phyloP scores from a whole-genome alignment of 129 eudicot genomes.

The Silybum marianum region DNA sequence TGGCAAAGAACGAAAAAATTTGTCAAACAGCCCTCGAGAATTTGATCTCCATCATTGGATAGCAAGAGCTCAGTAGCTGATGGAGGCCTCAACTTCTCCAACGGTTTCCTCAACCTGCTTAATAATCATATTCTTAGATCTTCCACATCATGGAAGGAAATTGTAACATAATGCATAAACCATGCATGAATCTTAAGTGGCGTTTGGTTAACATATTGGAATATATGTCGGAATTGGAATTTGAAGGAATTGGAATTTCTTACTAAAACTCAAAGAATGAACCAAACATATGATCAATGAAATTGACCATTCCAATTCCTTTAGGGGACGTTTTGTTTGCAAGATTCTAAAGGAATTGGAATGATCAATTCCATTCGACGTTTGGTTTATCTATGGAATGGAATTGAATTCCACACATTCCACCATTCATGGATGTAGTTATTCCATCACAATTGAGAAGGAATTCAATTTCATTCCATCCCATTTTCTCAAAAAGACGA shows the following conservation, averaged over 20 bases:
- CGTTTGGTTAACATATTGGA: not conserved
- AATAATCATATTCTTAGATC: constrained; percentile 27
- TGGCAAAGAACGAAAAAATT: constrained; percentile 73
- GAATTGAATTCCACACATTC: too few species aligned
- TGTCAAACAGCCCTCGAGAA: constrained; percentile 85
- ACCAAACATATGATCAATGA: too few species aligned
- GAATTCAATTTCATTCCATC: too few species aligned
- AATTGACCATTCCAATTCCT: too few species aligned
- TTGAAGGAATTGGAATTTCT: not conserved
- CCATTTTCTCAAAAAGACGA: too few species aligned
- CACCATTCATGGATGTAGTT: too few species aligned
- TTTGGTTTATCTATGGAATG: too few species aligned
- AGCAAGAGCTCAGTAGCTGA: constrained; percentile 73
- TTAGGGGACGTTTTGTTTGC: too few species aligned
- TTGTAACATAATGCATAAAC: not conserved
- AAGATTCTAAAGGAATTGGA: too few species aligned
- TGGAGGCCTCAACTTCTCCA: constrained; percentile 92
- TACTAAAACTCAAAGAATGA: not conserved
- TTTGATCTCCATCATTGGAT: constrained; percentile 73
- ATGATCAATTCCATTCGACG: too few species aligned
- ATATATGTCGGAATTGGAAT: not conserved
- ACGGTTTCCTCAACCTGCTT: constrained; percentile 71
- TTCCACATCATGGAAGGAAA: constrained; percentile 14
- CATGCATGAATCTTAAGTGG: not conserved
- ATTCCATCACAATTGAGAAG: too few species aligned